Evolutionary conservation across 139 green algal species (phyloP), one percentile per base, ranked within the genome.

Genomic region (Closterium sp.): DNA sequence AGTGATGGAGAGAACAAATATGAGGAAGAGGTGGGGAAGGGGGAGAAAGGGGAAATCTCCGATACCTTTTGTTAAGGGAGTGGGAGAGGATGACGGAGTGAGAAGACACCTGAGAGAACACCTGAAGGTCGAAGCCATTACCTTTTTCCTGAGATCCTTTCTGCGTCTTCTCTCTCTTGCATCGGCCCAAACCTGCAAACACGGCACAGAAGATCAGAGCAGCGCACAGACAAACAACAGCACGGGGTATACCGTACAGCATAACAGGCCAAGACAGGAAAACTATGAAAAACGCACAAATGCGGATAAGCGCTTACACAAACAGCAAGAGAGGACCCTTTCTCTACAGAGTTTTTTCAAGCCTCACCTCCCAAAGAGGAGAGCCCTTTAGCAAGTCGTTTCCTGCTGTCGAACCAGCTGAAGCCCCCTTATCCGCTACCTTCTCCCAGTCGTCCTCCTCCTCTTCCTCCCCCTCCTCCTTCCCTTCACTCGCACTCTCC

Each of bases 371-470:
- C 28, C 45, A 73, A 27, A 29, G 22, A 90, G 38, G 28, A 90
- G 45, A 90, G 0, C 38, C 28, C 38, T 34, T 30, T 10, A 79
- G 62, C 62, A 31, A 90, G 17, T 73, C 28, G 28, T 31, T 90
- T 21, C n/a, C n/a, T 90, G 28, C 28, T 19, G 88, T 88, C 1
- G 28, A 17, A 11, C 38, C 38, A 6, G 9, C 45, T 31, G n/a
- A 19, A 5, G 2, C 88, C 24, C 88, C 38, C n/a, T 4, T 7
- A 31, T 90, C 88, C 28, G n/a, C 34, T 17, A 22, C 88, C 28
- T 31, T 90, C 88, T 90, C 88, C 88, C 45, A 31, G 27, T 91
- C 91, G 24, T 94, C 88, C 27, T 89, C 29, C 88, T 93, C 91
- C 88, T 93, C 38, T 50, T 50, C 91, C 88, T 93, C 89, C 4